These are phyloP conservation scores for Zygotorulaspora sp. DNA, from an alignment of 805 yeast genomes.

Conservation along the genomic window DNA sequence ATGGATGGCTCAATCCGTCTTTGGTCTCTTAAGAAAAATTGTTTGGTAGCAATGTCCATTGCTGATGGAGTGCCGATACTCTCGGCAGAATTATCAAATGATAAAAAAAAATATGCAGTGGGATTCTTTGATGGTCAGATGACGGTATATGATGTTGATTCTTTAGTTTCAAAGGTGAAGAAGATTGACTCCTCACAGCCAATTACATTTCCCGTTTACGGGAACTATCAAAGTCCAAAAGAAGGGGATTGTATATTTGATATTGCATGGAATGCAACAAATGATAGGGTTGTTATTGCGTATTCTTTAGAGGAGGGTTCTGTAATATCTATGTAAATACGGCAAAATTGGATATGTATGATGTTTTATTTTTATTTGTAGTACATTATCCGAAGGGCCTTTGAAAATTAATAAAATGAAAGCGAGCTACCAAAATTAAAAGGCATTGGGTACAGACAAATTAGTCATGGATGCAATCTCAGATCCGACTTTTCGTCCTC, in stretches of 20 bases:
- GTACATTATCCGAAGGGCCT: no score
- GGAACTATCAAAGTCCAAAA: slow-evolving; percentile 22
- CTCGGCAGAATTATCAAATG: slow-evolving; percentile 49
- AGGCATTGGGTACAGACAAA: background rate
- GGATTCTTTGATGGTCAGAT: slow-evolving; percentile 65
- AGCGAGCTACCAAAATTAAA: no score
- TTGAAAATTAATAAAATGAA: no score
- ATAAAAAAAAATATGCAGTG: slow-evolving; percentile 47
- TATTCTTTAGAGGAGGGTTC: slow-evolving; percentile 33
- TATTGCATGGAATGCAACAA: slow-evolving; percentile 35
- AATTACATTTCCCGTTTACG: slow-evolving; percentile 26
- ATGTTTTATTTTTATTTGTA: background rate
- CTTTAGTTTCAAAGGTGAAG: slow-evolving; percentile 10
- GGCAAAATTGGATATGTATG: no score
- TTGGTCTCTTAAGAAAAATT: slow-evolving; percentile 49
- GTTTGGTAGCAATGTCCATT: slow-evolving; percentile 28
- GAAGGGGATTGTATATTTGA: slow-evolving; percentile 32
- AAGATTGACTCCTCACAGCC: slow-evolving; percentile 16
- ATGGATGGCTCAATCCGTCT: slow-evolving; percentile 66
- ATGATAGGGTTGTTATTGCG: slow-evolving; percentile 30
- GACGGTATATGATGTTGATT: slow-evolving; percentile 45
- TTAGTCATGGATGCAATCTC: slow-evolving; percentile 35
- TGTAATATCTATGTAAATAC: slow-evolving; percentile 19
- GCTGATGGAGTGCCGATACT: slow-evolving; percentile 54
- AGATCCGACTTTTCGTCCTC: slow-evolving; percentile 33